phyloP scores from a whole-genome alignment of 495 filamentous ascomycete genomes.

The Daldinia grandis region DNA sequence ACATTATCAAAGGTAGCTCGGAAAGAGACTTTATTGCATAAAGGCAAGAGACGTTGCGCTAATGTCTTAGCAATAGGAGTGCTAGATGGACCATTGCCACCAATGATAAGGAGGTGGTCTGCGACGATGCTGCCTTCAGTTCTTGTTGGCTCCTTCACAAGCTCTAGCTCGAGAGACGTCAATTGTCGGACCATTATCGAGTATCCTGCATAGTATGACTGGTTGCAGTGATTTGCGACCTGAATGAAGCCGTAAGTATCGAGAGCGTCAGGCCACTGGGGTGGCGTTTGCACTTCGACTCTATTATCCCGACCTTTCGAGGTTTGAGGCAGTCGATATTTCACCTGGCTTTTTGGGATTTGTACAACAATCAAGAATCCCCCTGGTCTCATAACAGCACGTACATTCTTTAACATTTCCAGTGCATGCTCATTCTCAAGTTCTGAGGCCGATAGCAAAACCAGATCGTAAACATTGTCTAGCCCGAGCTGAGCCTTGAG shows the following conservation, averaged over 20 bases:
- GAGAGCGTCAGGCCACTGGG: constrained; percentile 49
- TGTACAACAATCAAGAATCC: constrained; percentile 54
- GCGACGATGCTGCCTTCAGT: constrained; percentile 4
- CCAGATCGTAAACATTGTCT: constrained; percentile 46
- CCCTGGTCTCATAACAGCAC: constrained; percentile 49
- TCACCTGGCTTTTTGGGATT: constrained; percentile 23
- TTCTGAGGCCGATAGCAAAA: constrained; percentile 48
- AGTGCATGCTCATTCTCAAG: constrained; percentile 26
- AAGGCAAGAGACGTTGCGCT: constrained; percentile 17
- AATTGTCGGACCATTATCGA: constrained; percentile 51
- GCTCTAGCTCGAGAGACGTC: constrained; percentile 30
- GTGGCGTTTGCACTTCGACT: constrained; percentile 26
- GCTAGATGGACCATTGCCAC: constrained; percentile 30
- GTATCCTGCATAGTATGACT: constrained; percentile 45
- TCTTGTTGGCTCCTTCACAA: constrained; percentile 13
- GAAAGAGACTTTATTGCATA: constrained; percentile 34
- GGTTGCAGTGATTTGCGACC: constrained; percentile 38
- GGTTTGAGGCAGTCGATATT: constrained; percentile 25
- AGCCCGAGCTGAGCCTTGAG: constrained; percentile 24
- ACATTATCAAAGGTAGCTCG: constrained; percentile 38
- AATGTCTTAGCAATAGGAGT: constrained; percentile 33
- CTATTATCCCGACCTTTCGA: not conserved
- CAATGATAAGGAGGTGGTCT: constrained; percentile 48
- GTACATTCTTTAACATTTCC: constrained; percentile 35
- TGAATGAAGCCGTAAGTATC: constrained; percentile 48